Evolutionary conservation across 1,284 basidiomycete species (phyloP).

Genomic region (Singerocomus inundabilis): DNA sequence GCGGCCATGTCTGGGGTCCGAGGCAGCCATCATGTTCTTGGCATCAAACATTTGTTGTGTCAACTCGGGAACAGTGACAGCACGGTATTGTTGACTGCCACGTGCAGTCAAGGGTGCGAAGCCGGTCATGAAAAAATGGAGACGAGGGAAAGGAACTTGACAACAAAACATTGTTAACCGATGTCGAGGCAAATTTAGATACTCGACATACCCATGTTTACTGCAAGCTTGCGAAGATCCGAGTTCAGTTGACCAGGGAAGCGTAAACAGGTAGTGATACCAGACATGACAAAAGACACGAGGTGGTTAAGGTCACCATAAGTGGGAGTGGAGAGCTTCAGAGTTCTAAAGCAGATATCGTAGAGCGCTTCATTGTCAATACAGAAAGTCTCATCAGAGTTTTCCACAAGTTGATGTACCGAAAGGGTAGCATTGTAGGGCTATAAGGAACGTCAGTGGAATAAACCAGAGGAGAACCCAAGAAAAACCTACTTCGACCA

Average conservation of each 20-base stretch:
- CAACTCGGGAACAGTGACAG: slow-evolving; percentile 93
- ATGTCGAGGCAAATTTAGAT: background rate
- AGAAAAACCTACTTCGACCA: slow-evolving; percentile 71
- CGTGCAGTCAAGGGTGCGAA: slow-evolving; percentile 94
- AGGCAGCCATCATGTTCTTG: slow-evolving; percentile 99
- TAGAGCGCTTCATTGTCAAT: slow-evolving; percentile 98
- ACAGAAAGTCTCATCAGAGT: slow-evolving; percentile 95
- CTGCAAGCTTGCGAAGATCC: slow-evolving; percentile 93
- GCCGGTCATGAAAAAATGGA: slow-evolving; percentile 99
- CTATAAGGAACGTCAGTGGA: slow-evolving; percentile 36
- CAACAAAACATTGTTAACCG: background rate
- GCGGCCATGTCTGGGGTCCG: slow-evolving; percentile 92
- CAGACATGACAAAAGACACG: slow-evolving; percentile 97
- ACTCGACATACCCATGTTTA: slow-evolving; percentile 85
- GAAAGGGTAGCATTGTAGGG: slow-evolving; percentile 96
- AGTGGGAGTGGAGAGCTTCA: slow-evolving; percentile 91
- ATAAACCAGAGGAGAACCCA: background rate
- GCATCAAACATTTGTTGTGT: slow-evolving; percentile 99
- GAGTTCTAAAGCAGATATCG: slow-evolving; percentile 96
- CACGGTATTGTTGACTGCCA: slow-evolving; percentile 91
- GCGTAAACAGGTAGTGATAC: slow-evolving; percentile 92
- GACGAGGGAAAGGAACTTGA: slow-evolving; percentile 93
- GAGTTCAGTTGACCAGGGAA: slow-evolving; percentile 99
- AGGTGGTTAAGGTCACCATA: slow-evolving; percentile 98
- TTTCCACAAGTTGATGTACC: slow-evolving; percentile 94